Percentiles rank a stretch among this genome's conserved stretches.
These are phyloP conservation scores for Magnusiomyces magnusii DNA, from an alignment of 1,139 yeast genomes.

Conservation along the genomic window DNA sequence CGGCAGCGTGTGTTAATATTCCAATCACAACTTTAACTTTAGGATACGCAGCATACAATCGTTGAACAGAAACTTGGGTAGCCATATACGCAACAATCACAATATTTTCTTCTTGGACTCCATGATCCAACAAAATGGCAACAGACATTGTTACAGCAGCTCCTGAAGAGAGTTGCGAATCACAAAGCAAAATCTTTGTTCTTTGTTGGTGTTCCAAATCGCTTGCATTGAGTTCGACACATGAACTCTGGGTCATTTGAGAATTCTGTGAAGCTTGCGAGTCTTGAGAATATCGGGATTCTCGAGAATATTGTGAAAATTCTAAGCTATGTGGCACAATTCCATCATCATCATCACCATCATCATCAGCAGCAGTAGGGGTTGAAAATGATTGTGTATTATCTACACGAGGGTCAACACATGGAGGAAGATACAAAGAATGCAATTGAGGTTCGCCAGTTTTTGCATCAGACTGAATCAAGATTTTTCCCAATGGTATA, in stretches of 20 bases:
- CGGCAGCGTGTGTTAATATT: constrained; percentile 37
- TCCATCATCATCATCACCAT: neutral
- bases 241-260: neutral
- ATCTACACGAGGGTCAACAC: constrained; percentile 23
- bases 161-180: constrained; percentile 85
- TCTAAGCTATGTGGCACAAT: too few species aligned
- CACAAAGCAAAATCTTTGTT: constrained; percentile 59
- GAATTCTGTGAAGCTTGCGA: neutral
- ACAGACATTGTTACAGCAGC: constrained; percentile 95
- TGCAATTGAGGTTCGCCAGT: constrained; percentile 95
- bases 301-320: too few species aligned
- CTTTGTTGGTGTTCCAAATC: constrained; percentile 17
- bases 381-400: constrained; percentile 15
- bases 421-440: constrained; percentile 52
- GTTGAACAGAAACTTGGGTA: constrained; percentile 73
- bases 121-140: constrained; percentile 78
- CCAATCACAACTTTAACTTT: constrained; percentile 63
- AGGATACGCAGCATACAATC: constrained; percentile 69
- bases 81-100: constrained; percentile 64
- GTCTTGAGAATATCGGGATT: neutral
- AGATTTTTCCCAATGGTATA: constrained; percentile 64
- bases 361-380: neutral
- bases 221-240: constrained; percentile 13
- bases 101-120: constrained; percentile 55
- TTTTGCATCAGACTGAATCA: constrained; percentile 77